These are phyloP conservation scores for Mycena galopus DNA, from an alignment of 768 basidiomycete species.

Conservation along the genomic window DNA sequence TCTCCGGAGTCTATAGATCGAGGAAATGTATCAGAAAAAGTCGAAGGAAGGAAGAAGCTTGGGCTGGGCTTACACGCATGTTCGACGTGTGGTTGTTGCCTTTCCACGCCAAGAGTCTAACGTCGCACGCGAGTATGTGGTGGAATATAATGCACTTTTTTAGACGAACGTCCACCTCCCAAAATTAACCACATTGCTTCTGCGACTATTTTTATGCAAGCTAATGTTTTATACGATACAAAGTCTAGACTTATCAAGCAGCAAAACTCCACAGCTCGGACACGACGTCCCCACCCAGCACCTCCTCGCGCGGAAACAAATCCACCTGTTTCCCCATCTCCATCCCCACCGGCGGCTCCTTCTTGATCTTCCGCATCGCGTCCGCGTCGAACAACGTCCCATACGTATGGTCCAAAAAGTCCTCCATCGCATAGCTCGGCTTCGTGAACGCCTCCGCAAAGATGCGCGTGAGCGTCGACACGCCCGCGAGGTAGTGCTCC, in stretches of 20 bases:
- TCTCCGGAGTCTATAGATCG: slow-evolving; percentile 63
- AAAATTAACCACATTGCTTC: no score
- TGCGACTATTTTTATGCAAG: no score
- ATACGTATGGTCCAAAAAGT: slow-evolving; percentile 96
- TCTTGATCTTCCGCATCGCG: slow-evolving; percentile 80
- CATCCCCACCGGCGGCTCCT: slow-evolving; percentile 74
- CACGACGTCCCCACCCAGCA: slow-evolving; percentile 51
- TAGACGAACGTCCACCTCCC: no score
- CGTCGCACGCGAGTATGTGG: slow-evolving; percentile 74
- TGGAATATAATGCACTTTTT: no score
- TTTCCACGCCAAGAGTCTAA: slow-evolving; percentile 75
- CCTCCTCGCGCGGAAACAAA: slow-evolving; percentile 39
- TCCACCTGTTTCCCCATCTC: slow-evolving; percentile 52
- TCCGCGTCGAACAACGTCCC: slow-evolving; percentile 91
- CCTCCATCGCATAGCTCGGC: slow-evolving; percentile 89
- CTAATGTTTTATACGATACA: no score
- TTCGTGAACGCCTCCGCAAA: slow-evolving; percentile 96
- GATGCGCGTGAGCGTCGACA: slow-evolving; percentile 90
- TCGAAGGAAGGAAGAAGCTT: not conserved
- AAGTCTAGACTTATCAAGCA: no score
- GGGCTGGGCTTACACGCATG: slow-evolving; percentile 61
- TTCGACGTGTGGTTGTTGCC: slow-evolving; percentile 69
- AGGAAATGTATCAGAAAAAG: not conserved
- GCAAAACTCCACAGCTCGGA: slow-evolving; percentile 63
- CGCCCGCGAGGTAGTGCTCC: slow-evolving; percentile 86